A percentile compares a stretch with the other conserved stretches of the same genome.
Conservation (phyloP, 2,329 filamentous ascomycete genomes). For the Endoconidiophora laricicola region DNA sequence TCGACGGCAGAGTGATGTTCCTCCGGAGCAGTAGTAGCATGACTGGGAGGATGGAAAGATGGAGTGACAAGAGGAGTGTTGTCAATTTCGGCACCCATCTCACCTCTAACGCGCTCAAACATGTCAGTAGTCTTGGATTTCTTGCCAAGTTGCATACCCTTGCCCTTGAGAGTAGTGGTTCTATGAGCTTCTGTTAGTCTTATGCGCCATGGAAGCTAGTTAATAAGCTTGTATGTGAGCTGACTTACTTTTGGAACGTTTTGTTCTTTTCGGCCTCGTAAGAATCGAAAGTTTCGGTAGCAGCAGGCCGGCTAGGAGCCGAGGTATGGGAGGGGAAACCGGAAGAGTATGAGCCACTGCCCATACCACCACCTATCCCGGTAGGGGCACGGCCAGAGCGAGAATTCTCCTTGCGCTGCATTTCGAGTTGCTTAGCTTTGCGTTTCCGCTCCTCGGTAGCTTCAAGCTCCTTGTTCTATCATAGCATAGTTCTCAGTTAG, state of each 20-base stretch:
- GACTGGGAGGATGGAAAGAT: constrained; percentile 29
- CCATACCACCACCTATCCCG: constrained; percentile 9
- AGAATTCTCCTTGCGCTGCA: constrained; percentile 93
- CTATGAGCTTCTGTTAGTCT: constrained; percentile 19
- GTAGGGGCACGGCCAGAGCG: constrained; percentile 48
- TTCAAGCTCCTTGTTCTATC: constrained; percentile 92
- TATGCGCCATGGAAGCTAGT: constrained; percentile 7
- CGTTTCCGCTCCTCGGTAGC: constrained; percentile 96
- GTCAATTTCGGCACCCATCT: constrained; percentile 75
- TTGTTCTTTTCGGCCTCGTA: constrained; percentile 99
- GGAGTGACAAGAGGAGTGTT: constrained; percentile 54
- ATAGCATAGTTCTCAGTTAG: constrained; percentile 16
- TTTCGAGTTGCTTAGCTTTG: constrained; percentile 95
- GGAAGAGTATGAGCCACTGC: constrained; percentile 41
- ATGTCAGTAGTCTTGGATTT: constrained; percentile 97
- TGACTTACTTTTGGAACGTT: constrained; percentile 54
- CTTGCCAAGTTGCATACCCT: constrained; percentile 98
- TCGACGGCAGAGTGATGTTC: constrained; percentile 51
- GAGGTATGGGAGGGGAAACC: constrained; percentile 39
- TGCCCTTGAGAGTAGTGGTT: constrained; percentile 59
- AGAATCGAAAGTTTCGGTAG: constrained; percentile 72
- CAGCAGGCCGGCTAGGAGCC: constrained; percentile 30
- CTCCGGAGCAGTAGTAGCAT: constrained; percentile 30
- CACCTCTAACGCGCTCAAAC: constrained; percentile 86
- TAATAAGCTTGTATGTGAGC: not conserved